Base-by-base conservation (phyloP, 2,329 filamentous ascomycete genomes). In the Pseudogymnoascus sp. region DNA sequence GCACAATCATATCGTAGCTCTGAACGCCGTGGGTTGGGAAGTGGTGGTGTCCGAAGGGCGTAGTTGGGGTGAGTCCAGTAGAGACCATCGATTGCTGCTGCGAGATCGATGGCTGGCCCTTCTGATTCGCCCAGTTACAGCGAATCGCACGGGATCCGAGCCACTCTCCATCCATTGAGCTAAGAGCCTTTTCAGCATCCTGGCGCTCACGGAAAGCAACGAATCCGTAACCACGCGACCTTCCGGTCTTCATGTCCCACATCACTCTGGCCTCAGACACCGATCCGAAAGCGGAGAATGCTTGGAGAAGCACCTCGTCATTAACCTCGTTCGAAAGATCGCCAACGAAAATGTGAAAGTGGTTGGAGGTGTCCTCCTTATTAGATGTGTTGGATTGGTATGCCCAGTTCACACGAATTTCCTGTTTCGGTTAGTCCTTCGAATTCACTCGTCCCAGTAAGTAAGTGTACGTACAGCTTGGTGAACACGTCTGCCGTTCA, bases 171-270 rank as follows among this genome's bases (percentile, higher is more conserved):
- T 99, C 94, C 94, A 99, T 99, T 65, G 92, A 92, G 77, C 88
- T 96, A 71, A 99, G 77, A 1, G 94, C 93, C 77, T 97, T 96
- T 75, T 99, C 94, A 28, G 94, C 94, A 71, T 99, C 94, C 36
- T 84, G 79, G 65, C 93, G 90, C 65, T 99, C 94, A 65, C 93
- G 89, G 83, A 96, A 99, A 58, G 94, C 94, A 68, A 97, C 93
- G 72, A 99, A 99, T 11, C 94, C 94, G 72, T 99, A 99, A 63
- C 94, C 94, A 73, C 94, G 90, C 67, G 94, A 97, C 66, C 94
- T 88, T 67, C 94, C 94, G 36, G 94, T 99, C 83, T 99, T 99
- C 94, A 99, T 99, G 75, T 99, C 94, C 94, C 94, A 99, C 94
- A 99, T 99, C 66, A 99, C 94, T 70, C 94, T 92, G 63, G 94